Base-by-base conservation (phyloP, 169 alveolate genomes). In the Cryptosporidium viatorum region DNA sequence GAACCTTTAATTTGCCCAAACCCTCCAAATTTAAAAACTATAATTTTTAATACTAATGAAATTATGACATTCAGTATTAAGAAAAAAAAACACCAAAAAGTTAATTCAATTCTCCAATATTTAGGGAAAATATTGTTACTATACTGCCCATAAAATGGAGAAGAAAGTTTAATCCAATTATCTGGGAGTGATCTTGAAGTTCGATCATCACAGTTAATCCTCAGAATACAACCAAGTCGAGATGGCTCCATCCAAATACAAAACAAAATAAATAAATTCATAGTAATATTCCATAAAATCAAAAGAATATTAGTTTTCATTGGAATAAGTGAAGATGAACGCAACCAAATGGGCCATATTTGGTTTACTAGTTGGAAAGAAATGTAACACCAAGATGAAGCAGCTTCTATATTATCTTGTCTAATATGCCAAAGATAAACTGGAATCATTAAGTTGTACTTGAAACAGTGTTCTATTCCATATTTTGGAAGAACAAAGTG, bases 341-440 rank as follows among this genome's bases (percentile, higher is more conserved):
- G 69, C 2, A 41, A 6, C 73, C 80, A 62, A 58, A 60, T 80
- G 2, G 68, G 59, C 89, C 89, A 80, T n/a, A 65, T 33, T 62
- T 80, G 89, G 31, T 80, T 80, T 1, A 80, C 75, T 43, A 80
- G 26, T 29, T 80, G 89, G 41, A 80, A 62, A 29, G 75, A 59
- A 35, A 80, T 59, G 41, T 80, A 80, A 80, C 89, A 80, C 89
- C 89, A 80, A 12, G 89, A 37, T 8, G 89, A 80, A 9, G 89
- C 73, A 2, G 89, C 69, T 26, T 80, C 89, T 5, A 80, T 60
- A 67, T 80, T 80, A 48, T 80, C 89, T 62, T 80, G 89, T 48
- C 74, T 80, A 8, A 80, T 31, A 39, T 80, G 48, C 89, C 89
- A 80, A 43, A 80, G 75, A 26, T 80, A 33, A 33, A 52, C 67